phyloP scores from a whole-genome alignment of 2,329 filamentous ascomycete genomes.

The Verticillium dahliae region DNA sequence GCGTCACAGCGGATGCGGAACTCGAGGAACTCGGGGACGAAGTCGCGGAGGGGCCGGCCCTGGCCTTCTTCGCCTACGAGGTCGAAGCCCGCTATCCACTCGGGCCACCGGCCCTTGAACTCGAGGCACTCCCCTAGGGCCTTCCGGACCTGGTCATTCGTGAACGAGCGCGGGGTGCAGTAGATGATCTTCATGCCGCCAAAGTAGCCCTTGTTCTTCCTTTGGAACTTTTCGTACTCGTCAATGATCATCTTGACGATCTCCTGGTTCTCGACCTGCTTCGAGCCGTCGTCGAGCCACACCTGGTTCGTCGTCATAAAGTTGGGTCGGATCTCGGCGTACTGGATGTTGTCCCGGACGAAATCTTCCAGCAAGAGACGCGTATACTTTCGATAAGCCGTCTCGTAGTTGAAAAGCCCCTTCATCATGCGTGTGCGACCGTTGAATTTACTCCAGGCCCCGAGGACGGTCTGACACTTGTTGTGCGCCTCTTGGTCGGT shows the following conservation, averaged over 20 bases:
- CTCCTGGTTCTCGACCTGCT: conserved; percentile 43
- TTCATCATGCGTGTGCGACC: conserved; percentile 66
- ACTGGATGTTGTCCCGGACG: conserved; percentile 59
- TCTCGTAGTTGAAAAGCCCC: conserved; percentile 61
- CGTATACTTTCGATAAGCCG: conserved; percentile 56
- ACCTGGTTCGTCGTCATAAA: conserved; percentile 59
- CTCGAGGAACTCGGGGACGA: conserved; percentile 46
- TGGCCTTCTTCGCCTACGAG: conserved; percentile 62
- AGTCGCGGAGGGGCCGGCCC: conserved; percentile 51
- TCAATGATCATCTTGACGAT: conserved; percentile 57
- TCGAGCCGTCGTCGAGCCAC: conserved; percentile 48
- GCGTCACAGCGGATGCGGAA: conserved; percentile 47
- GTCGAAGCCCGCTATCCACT: conserved; percentile 64
- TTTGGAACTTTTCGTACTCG: conserved; percentile 43
- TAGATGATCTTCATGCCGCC: conserved; percentile 66
- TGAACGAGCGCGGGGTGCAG: conserved; percentile 59
- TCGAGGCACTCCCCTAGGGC: conserved; percentile 56
- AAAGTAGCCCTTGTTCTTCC: conserved; percentile 35
- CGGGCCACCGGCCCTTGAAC: conserved; percentile 49
- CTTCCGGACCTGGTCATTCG: conserved; percentile 33
- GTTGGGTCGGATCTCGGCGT: conserved; percentile 65
- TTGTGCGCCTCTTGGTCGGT: conserved; percentile 53
- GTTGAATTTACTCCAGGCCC: conserved; percentile 59
- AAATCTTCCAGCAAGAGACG: conserved; percentile 53
- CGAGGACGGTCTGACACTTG: conserved; percentile 36